A percentile compares a stretch with the other conserved stretches of the same genome.
These are phyloP conservation scores for Pilatotrama ljubarskyi DNA, from an alignment of 768 basidiomycete genomes.

Conservation along the genomic window DNA sequence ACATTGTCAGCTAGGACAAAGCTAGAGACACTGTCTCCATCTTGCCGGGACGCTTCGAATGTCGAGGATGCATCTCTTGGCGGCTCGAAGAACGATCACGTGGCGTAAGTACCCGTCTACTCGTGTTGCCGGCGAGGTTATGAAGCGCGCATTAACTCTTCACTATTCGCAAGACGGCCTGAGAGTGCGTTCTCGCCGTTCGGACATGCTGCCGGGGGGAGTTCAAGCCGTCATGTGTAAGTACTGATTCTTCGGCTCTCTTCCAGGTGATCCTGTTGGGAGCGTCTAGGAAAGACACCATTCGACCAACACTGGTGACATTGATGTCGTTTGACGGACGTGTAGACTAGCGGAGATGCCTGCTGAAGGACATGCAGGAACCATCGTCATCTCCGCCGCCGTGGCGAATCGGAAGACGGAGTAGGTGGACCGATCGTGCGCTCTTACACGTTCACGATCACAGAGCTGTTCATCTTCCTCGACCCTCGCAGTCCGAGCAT, in stretches of 20 bases:
- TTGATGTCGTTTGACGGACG: not conserved
- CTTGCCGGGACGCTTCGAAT: not conserved
- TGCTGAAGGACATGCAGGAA: not conserved
- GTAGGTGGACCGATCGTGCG: not conserved
- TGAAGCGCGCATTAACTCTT: conserved; percentile 5
- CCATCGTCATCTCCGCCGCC: conserved; percentile 11
- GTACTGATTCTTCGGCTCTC: too few relatives aligned
- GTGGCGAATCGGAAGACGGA: too few relatives aligned
- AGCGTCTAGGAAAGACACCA: too few relatives aligned
- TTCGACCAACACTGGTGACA: not conserved
- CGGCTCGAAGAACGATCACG: conserved; percentile 9
- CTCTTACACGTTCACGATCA: conserved; percentile 7
- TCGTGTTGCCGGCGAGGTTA: conserved; percentile 14
- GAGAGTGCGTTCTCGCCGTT: not conserved
- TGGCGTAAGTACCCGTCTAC: not conserved
- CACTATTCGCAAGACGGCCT: not conserved
- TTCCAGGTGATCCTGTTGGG: too few relatives aligned
- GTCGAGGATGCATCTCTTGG: not conserved
- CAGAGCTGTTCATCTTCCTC: not conserved
- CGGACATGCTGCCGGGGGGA: not conserved
- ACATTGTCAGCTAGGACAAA: not conserved
- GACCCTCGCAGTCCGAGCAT: conserved; percentile 5
- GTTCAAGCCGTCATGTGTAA: too few relatives aligned
- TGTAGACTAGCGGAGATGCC: not conserved
- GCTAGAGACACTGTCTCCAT: not conserved